Evolutionary conservation across 768 basidiomycete species (phyloP).

Genomic region (Rubroboletus satanas): DNA sequence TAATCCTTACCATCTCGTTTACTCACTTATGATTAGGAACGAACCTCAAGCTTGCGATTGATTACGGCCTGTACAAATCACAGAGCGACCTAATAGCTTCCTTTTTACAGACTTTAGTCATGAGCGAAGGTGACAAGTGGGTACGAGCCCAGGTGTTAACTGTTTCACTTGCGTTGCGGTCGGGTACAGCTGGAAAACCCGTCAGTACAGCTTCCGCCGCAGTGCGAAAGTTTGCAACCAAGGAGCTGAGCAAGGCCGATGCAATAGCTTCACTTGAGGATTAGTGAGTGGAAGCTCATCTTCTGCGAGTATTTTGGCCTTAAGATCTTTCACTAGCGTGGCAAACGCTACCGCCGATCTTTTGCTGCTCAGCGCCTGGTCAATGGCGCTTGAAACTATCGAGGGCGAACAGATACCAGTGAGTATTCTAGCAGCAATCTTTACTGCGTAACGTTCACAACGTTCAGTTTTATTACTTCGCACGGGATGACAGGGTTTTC

Average conservation of each 20-base stretch:
- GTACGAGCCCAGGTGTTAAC: slow-evolving; percentile 67
- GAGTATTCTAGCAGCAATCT: slow-evolving; percentile 19
- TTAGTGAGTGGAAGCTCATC: slow-evolving; percentile 58
- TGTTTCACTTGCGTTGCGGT: slow-evolving; percentile 65
- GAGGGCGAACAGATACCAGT: slow-evolving; percentile 72
- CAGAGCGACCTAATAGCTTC: slow-evolving; percentile 86
- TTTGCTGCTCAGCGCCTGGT: slow-evolving; percentile 80
- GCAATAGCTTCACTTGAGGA: slow-evolving; percentile 83
- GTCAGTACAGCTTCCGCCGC: slow-evolving; percentile 69
- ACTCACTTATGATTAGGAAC: slow-evolving; percentile 65
- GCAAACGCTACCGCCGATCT: slow-evolving; percentile 89
- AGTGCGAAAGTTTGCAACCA: slow-evolving; percentile 85
- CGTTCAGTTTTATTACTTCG: slow-evolving; percentile 77
- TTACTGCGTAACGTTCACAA: neutral
- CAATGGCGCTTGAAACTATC: slow-evolving; percentile 53
- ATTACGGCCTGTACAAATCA: slow-evolving; percentile 75
- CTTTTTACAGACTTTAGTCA: slow-evolving; percentile 90
- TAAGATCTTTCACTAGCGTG: slow-evolving; percentile 44
- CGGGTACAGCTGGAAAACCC: slow-evolving; percentile 66
- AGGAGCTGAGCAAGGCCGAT: slow-evolving; percentile 73
- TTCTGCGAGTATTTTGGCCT: neutral
- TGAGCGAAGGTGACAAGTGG: slow-evolving; percentile 95
- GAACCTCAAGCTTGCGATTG: slow-evolving; percentile 90
- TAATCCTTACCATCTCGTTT: slow-evolving; percentile 73
- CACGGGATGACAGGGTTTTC: slow-evolving; percentile 85